phyloP scores from a whole-genome alignment of 495 filamentous ascomycete species.

The Alectoria sarmentosa region DNA sequence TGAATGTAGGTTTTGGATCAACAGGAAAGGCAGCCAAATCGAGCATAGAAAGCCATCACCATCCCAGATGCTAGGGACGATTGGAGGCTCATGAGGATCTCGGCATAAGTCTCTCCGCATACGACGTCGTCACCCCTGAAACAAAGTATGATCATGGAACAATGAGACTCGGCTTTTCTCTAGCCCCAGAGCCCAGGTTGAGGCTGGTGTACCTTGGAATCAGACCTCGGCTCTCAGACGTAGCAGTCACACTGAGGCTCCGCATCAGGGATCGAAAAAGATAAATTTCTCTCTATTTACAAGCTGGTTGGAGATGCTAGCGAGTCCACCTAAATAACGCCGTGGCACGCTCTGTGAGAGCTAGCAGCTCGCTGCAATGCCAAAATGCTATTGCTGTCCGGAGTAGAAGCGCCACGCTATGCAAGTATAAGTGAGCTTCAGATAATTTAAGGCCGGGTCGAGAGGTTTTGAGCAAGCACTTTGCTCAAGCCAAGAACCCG shows the following conservation, averaged over 20 bases:
- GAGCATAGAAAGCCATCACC: neutral
- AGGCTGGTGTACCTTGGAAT: neutral
- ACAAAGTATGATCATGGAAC: neutral
- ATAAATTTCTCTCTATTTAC: slow-evolving; percentile 12
- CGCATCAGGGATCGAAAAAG: neutral
- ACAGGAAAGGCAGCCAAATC: neutral
- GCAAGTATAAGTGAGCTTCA: slow-evolving; percentile 7
- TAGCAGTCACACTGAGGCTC: neutral
- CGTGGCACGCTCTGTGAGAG: slow-evolving; percentile 8
- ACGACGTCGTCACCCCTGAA: neutral
- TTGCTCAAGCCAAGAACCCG: slow-evolving; percentile 3
- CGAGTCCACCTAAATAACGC: slow-evolving; percentile 6
- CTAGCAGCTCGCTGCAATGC: slow-evolving; percentile 16
- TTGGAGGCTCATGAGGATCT: neutral
- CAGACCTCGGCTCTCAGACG: neutral
- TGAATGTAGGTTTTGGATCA: neutral
- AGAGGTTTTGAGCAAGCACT: slow-evolving; percentile 7
- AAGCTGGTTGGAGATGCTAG: slow-evolving; percentile 13
- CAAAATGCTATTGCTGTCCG: slow-evolving; percentile 4
- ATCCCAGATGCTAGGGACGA: neutral
- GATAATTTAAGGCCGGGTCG: slow-evolving; percentile 2
- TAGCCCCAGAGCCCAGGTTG: neutral
- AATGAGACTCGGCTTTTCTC: neutral
- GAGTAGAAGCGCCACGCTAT: slow-evolving; percentile 23
- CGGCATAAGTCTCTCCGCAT: neutral